Percentiles rank a stretch among this genome's conserved stretches.
Conservation (phyloP, 2,329 filamentous ascomycete genomes). For the Botrytis byssoidea region DNA sequence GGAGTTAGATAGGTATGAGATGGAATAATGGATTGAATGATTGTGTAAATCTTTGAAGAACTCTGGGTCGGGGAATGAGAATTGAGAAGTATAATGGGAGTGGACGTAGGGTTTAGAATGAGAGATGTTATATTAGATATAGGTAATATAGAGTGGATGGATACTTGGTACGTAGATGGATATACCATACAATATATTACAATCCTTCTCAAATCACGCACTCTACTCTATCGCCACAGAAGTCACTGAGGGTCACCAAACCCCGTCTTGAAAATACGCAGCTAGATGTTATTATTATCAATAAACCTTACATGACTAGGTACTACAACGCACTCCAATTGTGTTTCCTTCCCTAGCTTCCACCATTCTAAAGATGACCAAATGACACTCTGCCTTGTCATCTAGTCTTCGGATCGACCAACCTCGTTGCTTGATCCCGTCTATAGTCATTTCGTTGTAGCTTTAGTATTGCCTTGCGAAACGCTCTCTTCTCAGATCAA, state of each 20-base stretch:
- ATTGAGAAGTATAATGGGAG: neutral
- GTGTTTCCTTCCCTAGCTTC: too few species aligned
- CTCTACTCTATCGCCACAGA: neutral
- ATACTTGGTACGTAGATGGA: neutral
- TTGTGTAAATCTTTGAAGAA: rapidly evolving
- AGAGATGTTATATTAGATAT: neutral
- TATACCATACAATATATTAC: neutral
- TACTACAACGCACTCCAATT: too few species aligned
- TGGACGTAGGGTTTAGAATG: neutral
- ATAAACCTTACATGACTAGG: too few species aligned
- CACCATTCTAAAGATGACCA: too few species aligned
- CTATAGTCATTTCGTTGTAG: neutral
- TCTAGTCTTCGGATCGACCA: neutral
- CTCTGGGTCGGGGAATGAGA: neutral
- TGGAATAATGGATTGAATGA: neutral
- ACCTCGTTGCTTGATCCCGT: neutral
- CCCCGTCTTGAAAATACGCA: neutral
- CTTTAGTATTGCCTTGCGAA: neutral
- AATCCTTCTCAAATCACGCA: neutral
- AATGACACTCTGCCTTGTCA: neutral
- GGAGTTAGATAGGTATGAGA: too few species aligned
- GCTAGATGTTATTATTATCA: neutral
- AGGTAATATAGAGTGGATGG: neutral
- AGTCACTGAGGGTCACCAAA: neutral
- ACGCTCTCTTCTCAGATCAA: too few species aligned